Base-by-base conservation (phyloP, 345 rosid species). In the Gossypioides kirkii region DNA sequence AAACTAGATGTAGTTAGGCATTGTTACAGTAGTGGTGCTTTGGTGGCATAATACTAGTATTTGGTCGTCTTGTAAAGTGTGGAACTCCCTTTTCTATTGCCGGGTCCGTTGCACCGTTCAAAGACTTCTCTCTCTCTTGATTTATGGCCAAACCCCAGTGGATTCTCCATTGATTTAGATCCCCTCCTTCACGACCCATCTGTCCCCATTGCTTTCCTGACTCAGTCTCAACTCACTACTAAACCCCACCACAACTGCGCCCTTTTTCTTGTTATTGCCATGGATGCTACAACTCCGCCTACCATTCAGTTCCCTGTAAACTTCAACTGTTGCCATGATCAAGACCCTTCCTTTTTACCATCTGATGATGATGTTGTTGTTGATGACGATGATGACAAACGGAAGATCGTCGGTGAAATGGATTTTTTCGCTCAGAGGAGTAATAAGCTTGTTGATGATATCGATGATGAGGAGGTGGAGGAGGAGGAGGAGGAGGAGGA, bases 131-230 rank as follows among this genome's bases (percentile, higher is more conserved):
- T 53, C 14, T 25, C 54, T 78, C 79, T 81, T 60, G 71, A 80
- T 88, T 81, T 78, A 89, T 87, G 89, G 89, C 91, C 83, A 82
- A 69, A 43, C 82, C 73, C 73, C 66, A 72, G 83, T 79, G 86
- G 87, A 82, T 83, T 85, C 84, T 82, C 88, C 83, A 71, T 89
- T 84, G 88, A 87, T 89, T 84, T 83, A 75, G 88, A 86, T 83
- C 84, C 62, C 32, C 79, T 78, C 47, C 50, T 73, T 12, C 86
- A 69, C 77, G 71, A 50, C 7, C 87, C 87, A 50, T 56, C 83
- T 32, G 83, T 85, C 47, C 83, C 84, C 77, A 84, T 80, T 79
- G 86, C 90, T 68, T 84, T 83, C 70, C 38, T 32, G 38, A 32
- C 38, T 32, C 38, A 32, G 7, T 32, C 38, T 5, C 38, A 32